Base-by-base conservation (phyloP, 306 rosid genomes). In the Cucumis cinereus region DNA sequence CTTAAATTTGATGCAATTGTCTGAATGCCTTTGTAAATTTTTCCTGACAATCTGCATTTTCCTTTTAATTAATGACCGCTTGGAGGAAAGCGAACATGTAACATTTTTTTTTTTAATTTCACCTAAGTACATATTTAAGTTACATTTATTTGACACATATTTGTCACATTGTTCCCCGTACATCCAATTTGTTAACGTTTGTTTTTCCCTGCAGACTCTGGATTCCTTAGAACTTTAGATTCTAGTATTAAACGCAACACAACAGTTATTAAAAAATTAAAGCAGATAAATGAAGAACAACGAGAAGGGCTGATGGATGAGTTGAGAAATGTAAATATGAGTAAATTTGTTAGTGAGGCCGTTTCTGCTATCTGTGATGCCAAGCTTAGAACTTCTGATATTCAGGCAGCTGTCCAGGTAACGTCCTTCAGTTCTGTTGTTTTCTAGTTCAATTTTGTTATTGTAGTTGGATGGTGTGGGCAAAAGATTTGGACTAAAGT, bases 261-360 rank as follows among this genome's bases (percentile, higher is more conserved):
- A 57, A 95, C 99, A 10, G 91, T 95, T 81, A 95, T 92, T 58
- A 95, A 95, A 87, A 95, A 95, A 76, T 89, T 95, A 80, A 95
- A 90, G 89, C 99, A 88, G 86, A 95, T 92, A 64, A 95, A 92
- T 81, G 98, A 95, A 82, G 99, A 95, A 86, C 99, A 86, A 82
- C 90, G 97, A 22, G 99, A 90, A 76, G 84, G 93, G 47, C 83
- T 92, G 84, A 88, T 90, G 86, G 99, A 95, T 15, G 99, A 95
- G 23, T 81, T 95, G 80, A 88, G 86, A 78, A 79, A 80, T 90
- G 97, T 95, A 85, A 95, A 95, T 83, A 86, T 95, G 56, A 95
- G 97, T 86, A 95, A 95, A 89, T 95, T 95, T 89, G 99, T 92
- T 61, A 95, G 97, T 77, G 99, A 95, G 88, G 99, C 99, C 47